These are phyloP conservation scores for Solanum medicagineum DNA, from an alignment of 257 asterid species.

Conservation along the genomic window DNA sequence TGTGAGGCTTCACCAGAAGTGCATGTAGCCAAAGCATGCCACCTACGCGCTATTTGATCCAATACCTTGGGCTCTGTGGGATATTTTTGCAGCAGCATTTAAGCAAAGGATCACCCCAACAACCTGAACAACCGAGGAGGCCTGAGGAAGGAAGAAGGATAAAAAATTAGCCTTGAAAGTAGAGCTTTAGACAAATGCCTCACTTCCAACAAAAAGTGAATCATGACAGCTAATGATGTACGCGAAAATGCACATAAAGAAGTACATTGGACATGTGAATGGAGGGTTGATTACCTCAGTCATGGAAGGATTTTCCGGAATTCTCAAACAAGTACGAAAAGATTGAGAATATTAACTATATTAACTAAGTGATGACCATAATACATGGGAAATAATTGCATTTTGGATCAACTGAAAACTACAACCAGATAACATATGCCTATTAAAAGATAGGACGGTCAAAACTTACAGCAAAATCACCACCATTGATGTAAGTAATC, in stretches of 20 bases:
- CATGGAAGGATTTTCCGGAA: neutral
- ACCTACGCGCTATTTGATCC: constrained; percentile 53
- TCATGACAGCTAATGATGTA: neutral
- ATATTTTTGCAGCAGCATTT: constrained; percentile 71
- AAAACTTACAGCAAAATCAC: constrained; percentile 86
- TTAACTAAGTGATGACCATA: neutral
- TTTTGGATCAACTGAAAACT: neutral
- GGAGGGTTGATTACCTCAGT: neutral
- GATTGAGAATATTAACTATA: neutral
- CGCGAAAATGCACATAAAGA: neutral
- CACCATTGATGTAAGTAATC: constrained; percentile 54
- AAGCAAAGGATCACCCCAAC: constrained; percentile 58
- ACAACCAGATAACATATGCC: neutral
- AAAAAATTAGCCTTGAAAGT: neutral
- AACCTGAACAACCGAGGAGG: constrained; percentile 57
- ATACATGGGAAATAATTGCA: neutral
- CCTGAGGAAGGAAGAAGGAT: constrained; percentile 16
- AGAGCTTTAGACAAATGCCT: neutral
- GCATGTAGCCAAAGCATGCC: constrained; percentile 73
- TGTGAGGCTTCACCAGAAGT: constrained; percentile 27
- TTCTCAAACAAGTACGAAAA: neutral
- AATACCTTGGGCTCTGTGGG: constrained; percentile 70
- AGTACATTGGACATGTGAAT: neutral
- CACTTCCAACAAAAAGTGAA: neutral
- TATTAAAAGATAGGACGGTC: neutral